Percentiles rank a stretch among this genome's conserved stretches.
phyloP scores from a whole-genome alignment of 176 grass and related monocot genomes.

The Oryza meridionalis region DNA sequence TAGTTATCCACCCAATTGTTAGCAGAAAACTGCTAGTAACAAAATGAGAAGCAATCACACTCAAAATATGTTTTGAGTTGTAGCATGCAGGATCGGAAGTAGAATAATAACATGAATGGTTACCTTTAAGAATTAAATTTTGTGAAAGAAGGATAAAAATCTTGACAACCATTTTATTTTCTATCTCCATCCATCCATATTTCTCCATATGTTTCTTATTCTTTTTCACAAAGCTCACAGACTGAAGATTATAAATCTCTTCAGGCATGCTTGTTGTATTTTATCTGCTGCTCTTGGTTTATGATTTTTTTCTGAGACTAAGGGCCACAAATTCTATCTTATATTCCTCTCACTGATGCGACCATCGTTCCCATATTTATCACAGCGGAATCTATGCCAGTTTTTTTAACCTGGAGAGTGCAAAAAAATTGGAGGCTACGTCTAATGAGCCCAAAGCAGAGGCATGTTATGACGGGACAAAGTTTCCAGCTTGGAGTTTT shows the following conservation, averaged over 20 bases:
- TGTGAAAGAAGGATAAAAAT: neutral
- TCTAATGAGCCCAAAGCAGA: neutral
- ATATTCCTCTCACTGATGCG: neutral
- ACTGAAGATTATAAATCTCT: neutral
- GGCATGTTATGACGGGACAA: neutral
- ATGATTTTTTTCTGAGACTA: neutral
- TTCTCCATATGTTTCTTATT: neutral
- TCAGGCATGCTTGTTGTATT: neutral
- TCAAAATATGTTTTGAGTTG: neutral
- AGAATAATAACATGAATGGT: neutral
- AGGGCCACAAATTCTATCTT: neutral
- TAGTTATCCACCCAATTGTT: neutral
- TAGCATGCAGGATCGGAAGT: neutral
- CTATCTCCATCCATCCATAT: neutral
- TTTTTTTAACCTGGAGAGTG: neutral
- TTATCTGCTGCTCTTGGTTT: neutral
- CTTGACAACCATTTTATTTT: neutral
- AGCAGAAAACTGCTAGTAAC: neutral
- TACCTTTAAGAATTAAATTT: neutral
- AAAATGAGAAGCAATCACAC: neutral
- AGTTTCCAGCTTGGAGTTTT: neutral
- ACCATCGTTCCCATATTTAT: neutral
- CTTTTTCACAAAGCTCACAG: neutral
- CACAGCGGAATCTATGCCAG: neutral
- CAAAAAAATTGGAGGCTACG: neutral